Base-by-base conservation (phyloP, 768 basidiomycete genomes). In the Leccinum imitatum region DNA sequence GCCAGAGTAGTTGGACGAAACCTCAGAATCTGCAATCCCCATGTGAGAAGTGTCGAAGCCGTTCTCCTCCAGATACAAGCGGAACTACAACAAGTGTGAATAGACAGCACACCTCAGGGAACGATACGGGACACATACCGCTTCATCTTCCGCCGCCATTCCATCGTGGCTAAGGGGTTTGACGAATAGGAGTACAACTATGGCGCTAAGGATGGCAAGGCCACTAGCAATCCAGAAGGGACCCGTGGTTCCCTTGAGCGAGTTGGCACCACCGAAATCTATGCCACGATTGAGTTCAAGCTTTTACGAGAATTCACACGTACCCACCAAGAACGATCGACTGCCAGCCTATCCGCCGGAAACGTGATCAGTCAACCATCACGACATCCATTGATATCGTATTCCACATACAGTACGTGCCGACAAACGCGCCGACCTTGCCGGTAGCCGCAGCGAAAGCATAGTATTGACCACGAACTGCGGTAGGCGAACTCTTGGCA, bases 221-320 rank as follows among this genome's bases (percentile, higher is more conserved):
- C 87, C 89, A 64, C 89, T 90, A n/a, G 81, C 92, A 62, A 93
- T 72, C 90, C 88, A 93, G 82, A 93, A 93, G 14, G 91, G 91
- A 19, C 92, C 91, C 0, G 93, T 93, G 69, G 89, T 87, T 53
- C 87, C 89, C 61, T 76, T 80, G 39, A 75, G 70, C 25, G 82
- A 74, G 13, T 54, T 64, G 2, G 79, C 9, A 6, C 87, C 87
- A 60, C 86, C 87, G 61, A 91, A 91, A 21, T 81, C 89, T 63
- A n/a, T 53, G 53, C 21, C n/a, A 19, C 1, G 27, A 53, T 23
- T 60, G 17, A 44, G 51, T 48, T 56, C 59, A 50, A 35, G 21
- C 35, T 17, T 27, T 54, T 1, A 2, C 14, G 15, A 4, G 11
- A 48, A 17, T 23, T 46, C 23, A 21, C 15, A 56, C 17, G n/a